phyloP scores from a whole-genome alignment of 2,329 filamentous ascomycete species.

The Aspergillus sojae region DNA sequence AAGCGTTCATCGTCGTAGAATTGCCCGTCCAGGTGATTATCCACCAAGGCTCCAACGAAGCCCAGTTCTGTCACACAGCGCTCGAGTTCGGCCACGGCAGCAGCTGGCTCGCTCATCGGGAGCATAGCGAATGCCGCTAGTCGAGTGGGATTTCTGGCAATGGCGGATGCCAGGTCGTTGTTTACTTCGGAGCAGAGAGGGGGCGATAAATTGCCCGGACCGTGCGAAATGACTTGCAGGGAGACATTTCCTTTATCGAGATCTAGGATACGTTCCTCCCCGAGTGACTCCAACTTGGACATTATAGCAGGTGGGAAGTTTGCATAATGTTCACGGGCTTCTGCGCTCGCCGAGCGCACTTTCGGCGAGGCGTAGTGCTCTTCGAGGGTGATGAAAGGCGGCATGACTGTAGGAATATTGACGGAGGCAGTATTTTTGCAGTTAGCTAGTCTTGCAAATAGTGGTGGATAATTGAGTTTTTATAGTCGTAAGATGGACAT shows the following conservation, averaged over 20 bases:
- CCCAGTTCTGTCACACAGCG: constrained; percentile 46
- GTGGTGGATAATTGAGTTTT: not conserved
- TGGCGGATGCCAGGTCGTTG: constrained; percentile 34
- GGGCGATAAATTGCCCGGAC: constrained; percentile 15
- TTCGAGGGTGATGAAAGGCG: constrained; percentile 24
- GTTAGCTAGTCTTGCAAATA: too few species aligned
- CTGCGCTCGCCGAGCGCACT: constrained; percentile 10
- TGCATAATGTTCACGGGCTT: constrained; percentile 15
- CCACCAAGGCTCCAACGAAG: constrained; percentile 54
- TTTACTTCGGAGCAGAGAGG: constrained; percentile 28
- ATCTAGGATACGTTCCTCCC: constrained; percentile 10
- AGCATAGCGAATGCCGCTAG: constrained; percentile 49
- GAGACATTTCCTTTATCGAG: constrained; percentile 11
- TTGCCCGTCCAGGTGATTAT: constrained; percentile 41
- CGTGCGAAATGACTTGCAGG: constrained; percentile 19
- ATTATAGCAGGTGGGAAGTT: constrained; percentile 16
- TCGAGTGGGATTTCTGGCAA: constrained; percentile 37
- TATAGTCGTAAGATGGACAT: too few species aligned
- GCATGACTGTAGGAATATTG: too few species aligned
- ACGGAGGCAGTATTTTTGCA: too few species aligned
- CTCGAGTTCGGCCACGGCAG: constrained; percentile 40
- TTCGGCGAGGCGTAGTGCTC: constrained; percentile 22
- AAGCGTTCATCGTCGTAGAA: constrained; percentile 51
- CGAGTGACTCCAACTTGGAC: constrained; percentile 16
- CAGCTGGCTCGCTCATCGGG: constrained; percentile 41